Conservation (phyloP, 345 rosid genomes). For the Populus simonii region DNA sequence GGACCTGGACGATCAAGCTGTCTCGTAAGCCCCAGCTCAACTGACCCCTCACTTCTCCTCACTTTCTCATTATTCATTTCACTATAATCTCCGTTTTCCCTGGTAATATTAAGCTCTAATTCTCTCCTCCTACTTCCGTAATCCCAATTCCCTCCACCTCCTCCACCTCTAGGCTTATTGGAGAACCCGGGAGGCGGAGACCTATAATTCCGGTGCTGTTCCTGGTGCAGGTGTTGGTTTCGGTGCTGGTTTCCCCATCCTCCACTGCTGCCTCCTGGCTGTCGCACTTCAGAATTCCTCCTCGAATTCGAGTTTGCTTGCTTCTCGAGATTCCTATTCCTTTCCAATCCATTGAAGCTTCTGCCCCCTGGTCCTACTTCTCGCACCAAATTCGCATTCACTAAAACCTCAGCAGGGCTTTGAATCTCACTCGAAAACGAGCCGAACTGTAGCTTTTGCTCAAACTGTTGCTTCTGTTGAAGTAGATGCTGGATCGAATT, state of each 20-base stretch:
- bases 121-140: slow-evolving; percentile 28
- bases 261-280: slow-evolving; percentile 15
- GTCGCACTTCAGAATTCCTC: slow-evolving; percentile 33
- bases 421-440: slow-evolving; percentile 48
- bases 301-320: slow-evolving; percentile 27
- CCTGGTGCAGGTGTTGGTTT: not conserved
- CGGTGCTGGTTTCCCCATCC: slow-evolving; percentile 43
- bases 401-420: slow-evolving; percentile 28
- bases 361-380: slow-evolving; percentile 21
- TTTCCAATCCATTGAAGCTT: slow-evolving; percentile 27
- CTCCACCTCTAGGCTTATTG: slow-evolving; percentile 23
- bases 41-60: slow-evolving; percentile 19
- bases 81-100: slow-evolving; percentile 26
- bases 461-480: slow-evolving; percentile 34
- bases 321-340: slow-evolving; percentile 31
- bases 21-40: slow-evolving; percentile 35
- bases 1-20: slow-evolving; percentile 73
- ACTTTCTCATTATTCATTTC: slow-evolving; percentile 25
- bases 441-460: slow-evolving; percentile 55
- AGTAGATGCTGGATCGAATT: slow-evolving; percentile 32
- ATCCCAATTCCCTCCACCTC: slow-evolving; percentile 32
- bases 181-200: slow-evolving; percentile 48
- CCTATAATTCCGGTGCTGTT: slow-evolving; percentile 16
- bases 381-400: slow-evolving; percentile 32
- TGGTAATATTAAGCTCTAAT: slow-evolving; percentile 30